Evolutionary conservation across 208 protist genomes (phyloP), one percentile per base, ranked within the genome.

Genomic region (Leishmania amazonensis): DNA sequence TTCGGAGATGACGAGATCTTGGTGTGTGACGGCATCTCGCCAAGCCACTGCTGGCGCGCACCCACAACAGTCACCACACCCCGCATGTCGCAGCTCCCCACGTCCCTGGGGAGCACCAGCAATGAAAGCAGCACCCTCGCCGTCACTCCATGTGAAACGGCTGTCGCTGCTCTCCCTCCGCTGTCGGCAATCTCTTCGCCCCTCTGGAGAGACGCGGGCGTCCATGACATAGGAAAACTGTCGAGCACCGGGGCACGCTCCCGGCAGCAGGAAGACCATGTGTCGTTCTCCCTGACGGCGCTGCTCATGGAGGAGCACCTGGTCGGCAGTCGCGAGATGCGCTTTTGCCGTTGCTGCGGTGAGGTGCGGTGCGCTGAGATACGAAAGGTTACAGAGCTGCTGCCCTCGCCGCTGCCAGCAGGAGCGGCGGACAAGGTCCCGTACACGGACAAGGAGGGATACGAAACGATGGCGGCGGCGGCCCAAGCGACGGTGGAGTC

Each of bases 271-370:
- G 53, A 21, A 40, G 68, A 53, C 28, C 28, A 38, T 4, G 42
- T 45, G 1, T 58, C 58, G 64, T 64, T 78, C 49, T 81, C 71
- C 17, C 74, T 77, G 3, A 76, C 81, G 9, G 53, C 58, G 3
- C 70, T 85, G 38, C 67, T 83, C 13, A 73, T 83, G 72, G 81
- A 88, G 51, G 83, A 84, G 53, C 70, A 80, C 42, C 79, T 84
- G 3, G 68, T 89, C 0, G 86, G 86, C 17, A 83, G 80, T 45
- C 86, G 86, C 2, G 83, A 89, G 70, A 87, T 89, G 83, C 86
- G 86, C 53, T 85, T 83, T 57, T 89, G 86, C 58, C 45, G 45
- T 31, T 53, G 57, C 64, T 89, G 86, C 60, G 73, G 68, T 49
- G 79, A 87, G 17, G 79, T 84, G 2, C 83, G 83, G 62, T 89